Percentiles rank a stretch among this genome's conserved stretches.
Conservation (phyloP, 2,329 filamentous ascomycete genomes). For the Penicillium sp. region DNA sequence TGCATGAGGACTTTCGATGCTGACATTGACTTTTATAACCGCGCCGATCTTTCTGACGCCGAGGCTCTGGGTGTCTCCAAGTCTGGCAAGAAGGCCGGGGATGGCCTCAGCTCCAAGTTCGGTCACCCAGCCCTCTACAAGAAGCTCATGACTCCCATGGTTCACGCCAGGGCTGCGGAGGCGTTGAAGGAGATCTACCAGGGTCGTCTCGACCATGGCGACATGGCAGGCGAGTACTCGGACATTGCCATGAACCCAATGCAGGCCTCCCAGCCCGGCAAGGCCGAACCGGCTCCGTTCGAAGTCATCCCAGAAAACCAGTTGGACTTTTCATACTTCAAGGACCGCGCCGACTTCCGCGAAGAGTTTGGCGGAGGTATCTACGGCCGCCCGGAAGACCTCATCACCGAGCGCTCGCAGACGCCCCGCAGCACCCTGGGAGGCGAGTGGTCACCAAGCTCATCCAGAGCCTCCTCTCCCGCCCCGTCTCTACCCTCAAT, state of each 20-base stretch:
- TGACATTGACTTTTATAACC: conserved; percentile 75
- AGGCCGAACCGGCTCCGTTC: conserved; percentile 63
- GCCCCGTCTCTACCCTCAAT: conserved; percentile 34
- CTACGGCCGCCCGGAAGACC: conserved; percentile 44
- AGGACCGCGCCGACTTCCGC: conserved; percentile 81
- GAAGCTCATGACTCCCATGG: conserved; percentile 89
- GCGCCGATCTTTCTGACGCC: conserved; percentile 53
- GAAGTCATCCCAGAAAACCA: conserved; percentile 83
- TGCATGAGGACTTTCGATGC: conserved; percentile 72
- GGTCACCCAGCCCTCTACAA: conserved; percentile 84
- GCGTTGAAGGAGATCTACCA: conserved; percentile 80
- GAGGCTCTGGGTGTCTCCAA: conserved; percentile 41
- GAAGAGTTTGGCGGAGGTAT: conserved; percentile 77
- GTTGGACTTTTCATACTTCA: conserved; percentile 88
- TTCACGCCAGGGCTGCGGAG: conserved; percentile 83
- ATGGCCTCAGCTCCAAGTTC: conserved; percentile 71
- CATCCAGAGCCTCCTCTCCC: conserved; percentile 41
- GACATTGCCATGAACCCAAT: conserved; percentile 80
- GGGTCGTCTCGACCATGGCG: conserved; percentile 63
- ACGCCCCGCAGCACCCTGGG: conserved; percentile 40
- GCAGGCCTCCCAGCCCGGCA: conserved; percentile 57
- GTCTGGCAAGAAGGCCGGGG: conserved; percentile 43
- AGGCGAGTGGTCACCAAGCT: conserved; percentile 36
- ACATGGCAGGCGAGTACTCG: conserved; percentile 51
- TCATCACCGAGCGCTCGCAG: conserved; percentile 44